phyloP scores from a whole-genome alignment of 139 green algal genomes.

The Asterochloris sp. region DNA sequence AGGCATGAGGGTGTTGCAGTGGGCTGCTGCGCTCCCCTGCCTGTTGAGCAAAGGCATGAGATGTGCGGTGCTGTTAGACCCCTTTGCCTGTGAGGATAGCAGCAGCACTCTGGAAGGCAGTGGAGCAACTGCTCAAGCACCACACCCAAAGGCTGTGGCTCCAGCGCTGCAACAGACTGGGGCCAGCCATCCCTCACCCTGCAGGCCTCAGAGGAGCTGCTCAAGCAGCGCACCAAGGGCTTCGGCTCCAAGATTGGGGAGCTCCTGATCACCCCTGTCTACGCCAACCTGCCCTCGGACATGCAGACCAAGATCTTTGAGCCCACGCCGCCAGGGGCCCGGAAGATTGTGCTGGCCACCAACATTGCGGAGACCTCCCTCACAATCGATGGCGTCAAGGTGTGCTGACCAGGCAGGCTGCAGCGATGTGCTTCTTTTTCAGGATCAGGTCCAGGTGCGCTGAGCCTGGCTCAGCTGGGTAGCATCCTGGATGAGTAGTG shows the following conservation, averaged over 20 bases:
- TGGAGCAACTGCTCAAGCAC: too few species aligned
- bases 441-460: too few species aligned
- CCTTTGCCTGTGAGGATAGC: too few species aligned
- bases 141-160: too few species aligned
- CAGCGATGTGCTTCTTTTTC: too few species aligned
- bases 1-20: too few species aligned
- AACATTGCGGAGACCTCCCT: conserved; percentile 98
- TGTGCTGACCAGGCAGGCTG: conserved; percentile 13
- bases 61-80: too few species aligned
- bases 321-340: conserved; percentile 77
- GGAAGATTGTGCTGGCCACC: conserved; percentile 96
- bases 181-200: too few species aligned
- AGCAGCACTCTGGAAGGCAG: too few species aligned
- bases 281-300: conserved; percentile 95
- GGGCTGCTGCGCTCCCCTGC: too few species aligned
- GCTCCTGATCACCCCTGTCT: conserved; percentile 96
- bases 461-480: background rate
- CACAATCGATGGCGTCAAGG: conserved; percentile 96
- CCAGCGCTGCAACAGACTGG: too few species aligned
- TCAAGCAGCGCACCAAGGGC: conserved; percentile 61
- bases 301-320: conserved; percentile 96
- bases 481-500: background rate
- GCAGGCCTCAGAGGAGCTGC: conserved; percentile 78
- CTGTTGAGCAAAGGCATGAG: too few species aligned
- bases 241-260: conserved; percentile 88